Base-by-base conservation (phyloP, 2,329 filamentous ascomycete genomes). In the Fusarium piperis region DNA sequence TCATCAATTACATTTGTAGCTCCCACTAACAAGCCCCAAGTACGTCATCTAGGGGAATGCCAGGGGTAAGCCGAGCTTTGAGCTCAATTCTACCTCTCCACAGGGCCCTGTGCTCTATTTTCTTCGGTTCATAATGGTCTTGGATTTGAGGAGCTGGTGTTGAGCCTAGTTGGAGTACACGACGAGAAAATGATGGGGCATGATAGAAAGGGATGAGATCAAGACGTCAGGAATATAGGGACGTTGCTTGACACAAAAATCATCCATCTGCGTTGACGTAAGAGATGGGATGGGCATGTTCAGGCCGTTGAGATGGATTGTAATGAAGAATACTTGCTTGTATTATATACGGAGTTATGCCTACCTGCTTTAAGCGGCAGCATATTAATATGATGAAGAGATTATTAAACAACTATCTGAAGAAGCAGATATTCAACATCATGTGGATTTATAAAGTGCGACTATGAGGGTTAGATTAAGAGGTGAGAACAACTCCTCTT, bases 21-120 rank as follows among this genome's bases (percentile, higher is more conserved):
- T 12, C 23, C 60, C 23, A 6, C 70, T 79, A 65, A 78, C 56
- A 58, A 6, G 7, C 4, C 26, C 6, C 23, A 33, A 85, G 83
- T 84, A 84, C 73, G 79, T 85, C 68, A 81, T 85, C 66, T 85
- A 79, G 80, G 60, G 28, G 23, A 46, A n/a, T 30, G 8, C 33
- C 11, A 57, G n/a, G 48, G 12, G 16, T 38, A 23, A 18, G n/a
- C n/a, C 28, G 56, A 56, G 39, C 36, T 2, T 30, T 39, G 32
- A 26, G 41, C 41, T 71, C 12, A 32, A 44, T 35, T 38, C 15
- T 44, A 35, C 36, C 20, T 52, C 26, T 13, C 59, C 30, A 36
- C 16, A 30, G 28, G 35, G 46, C 23, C 18, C 15, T 12, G 12
- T 15, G 51, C 62, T 33, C 58, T 57, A n/a, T n/a, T 48, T 32